These are phyloP conservation scores for Arctium lappa DNA, from an alignment of 129 eudicot species.

Conservation along the genomic window DNA sequence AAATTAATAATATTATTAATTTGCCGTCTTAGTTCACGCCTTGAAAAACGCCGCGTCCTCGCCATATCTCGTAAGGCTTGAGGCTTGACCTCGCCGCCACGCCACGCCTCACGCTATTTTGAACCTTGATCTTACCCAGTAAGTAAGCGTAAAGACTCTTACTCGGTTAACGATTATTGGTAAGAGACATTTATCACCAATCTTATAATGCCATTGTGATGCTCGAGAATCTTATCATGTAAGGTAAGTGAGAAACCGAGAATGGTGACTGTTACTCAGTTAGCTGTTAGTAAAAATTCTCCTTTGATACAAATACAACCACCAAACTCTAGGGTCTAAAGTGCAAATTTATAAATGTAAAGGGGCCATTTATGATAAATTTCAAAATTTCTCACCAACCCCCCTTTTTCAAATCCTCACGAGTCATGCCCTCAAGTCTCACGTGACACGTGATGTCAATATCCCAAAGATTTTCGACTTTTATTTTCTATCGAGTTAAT, in stretches of 20 bases:
- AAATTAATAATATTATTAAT: no score
- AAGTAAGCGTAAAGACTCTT: background rate
- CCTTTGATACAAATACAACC: background rate
- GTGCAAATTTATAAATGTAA: background rate
- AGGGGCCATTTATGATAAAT: background rate
- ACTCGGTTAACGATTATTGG: background rate
- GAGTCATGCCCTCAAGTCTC: no score
- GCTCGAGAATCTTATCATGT: background rate
- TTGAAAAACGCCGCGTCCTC: no score
- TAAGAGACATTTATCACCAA: background rate
- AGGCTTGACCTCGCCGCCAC: no score
- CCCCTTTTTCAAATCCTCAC: background rate
- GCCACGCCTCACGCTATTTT: no score
- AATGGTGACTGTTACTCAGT: background rate
- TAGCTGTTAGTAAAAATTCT: background rate
- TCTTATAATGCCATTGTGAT: background rate
- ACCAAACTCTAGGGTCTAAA: background rate
- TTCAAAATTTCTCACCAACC: background rate
- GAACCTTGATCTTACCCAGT: no score
- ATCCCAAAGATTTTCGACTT: background rate
- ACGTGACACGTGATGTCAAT: background rate
- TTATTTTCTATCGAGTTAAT: no score
- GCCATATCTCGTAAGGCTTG: no score
- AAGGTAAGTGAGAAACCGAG: background rate
- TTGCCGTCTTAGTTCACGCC: no score